Base-by-base conservation (phyloP, 1,284 basidiomycete genomes). In the Fomitopsis schrenkii region DNA sequence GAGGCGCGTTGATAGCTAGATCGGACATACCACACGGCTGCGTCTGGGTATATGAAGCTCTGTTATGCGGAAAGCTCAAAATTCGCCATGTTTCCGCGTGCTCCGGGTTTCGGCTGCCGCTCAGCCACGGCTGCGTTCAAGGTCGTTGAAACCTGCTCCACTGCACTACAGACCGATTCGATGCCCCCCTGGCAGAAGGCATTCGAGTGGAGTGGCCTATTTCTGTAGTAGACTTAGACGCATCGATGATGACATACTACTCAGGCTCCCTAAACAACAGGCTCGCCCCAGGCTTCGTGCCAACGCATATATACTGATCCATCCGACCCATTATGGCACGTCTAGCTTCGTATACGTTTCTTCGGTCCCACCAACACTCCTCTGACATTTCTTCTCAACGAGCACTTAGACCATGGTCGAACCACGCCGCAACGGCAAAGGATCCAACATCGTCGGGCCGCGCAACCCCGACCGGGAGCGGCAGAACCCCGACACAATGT, bases 401-500 rank as follows among this genome's bases (percentile, higher is more conserved):
- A 22, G 2, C 36, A 26, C 30, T 28, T n/a, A 36, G 46, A 42
- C 48, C 45, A 50, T 44, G 40, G 36, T 52, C 9, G 67, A 72
- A 53, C 72, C 79, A 8, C 65, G 72, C 17, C 73, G 77, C 45
- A 78, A 73, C 44, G 54, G 65, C 40, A 75, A 81, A 5, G 86
- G 86, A 33, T 80, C 80, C 15, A 66, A 72, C 55, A 71, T 88
- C 56, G 62, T 87, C 26, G 85, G 85, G 12, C 86, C 85, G 12
- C 76, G 78, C 62, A 83, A 88, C 71, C 61, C 76, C 17, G 70
- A 76, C 48, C 68, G 85, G 33, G 83, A 81, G 62, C 74, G 77
- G 46, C 74, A 85, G 72, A 86, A 85, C 64, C 80, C 86, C 0
- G 87, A 89, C 68, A 65, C 81, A 3, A 70, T 88, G n/a, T n/a